Base-by-base conservation (phyloP, 768 basidiomycete genomes). In the Phaeolepiota aurea region DNA sequence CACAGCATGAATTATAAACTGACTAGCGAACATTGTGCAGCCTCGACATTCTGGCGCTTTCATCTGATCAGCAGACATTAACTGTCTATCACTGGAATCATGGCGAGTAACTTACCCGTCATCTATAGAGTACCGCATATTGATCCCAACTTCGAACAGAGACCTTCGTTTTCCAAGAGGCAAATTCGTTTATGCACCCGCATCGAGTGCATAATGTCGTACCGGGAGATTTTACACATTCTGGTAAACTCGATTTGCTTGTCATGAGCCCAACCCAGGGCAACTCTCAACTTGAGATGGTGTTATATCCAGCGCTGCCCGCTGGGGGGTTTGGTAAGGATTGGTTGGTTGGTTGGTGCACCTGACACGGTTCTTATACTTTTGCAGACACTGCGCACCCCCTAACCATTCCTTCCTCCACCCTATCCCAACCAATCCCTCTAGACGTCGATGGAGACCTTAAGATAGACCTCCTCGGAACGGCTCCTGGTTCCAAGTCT, bases 181-280 rank as follows among this genome's bases (percentile, higher is more conserved):
- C 74, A 3, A 57, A 64, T 4, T 59, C 72, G 4, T 68, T 87
- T 49, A 67, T 60, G 38, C 81, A 87, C 62, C 59, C 73, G 4
- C 48, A 57, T 19, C 68, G 66, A 20, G 69, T 96, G 15, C 63
- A 76, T 45, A 96, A 96, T 54, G 81, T 93, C 38, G 76, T 98
- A 7, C 92, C 93, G 0, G 89, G 87, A 15, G 96, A 99, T 62
- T 96, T 86, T 54, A 86, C 92, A 18, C 86, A 91, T 54, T 85
- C 91, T 42, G 96, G 96, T 20, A 82, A 77, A 50, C 71, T 98
- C 3, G 96, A 98, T 59, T 54, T 96, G 1, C 76, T 98, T 1
- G 77, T 98, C 34, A 91, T 97, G 87, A 77, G 81, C 32, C 68
- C 79, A 41, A 69, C 72, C 46, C 58, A 54, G 37, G 65, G 51